Evolutionary conservation across 345 rosid species (phyloP).

Genomic region (Punica granatum): DNA sequence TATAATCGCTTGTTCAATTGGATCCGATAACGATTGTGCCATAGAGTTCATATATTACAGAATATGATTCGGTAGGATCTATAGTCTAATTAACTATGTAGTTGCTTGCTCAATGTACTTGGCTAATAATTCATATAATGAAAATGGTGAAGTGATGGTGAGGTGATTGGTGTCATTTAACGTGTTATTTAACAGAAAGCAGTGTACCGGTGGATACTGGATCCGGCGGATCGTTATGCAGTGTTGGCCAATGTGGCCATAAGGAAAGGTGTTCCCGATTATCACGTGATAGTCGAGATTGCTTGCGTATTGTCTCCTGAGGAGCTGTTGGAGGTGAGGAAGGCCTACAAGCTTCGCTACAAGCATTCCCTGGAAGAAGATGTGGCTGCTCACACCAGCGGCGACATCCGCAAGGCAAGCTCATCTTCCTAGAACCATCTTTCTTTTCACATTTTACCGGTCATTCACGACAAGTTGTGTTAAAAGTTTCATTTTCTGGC

Average conservation of each 20-base stretch:
- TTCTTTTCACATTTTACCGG: background rate
- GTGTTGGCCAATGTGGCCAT: conserved; percentile 44
- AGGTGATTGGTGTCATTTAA: background rate
- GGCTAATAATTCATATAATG: no score
- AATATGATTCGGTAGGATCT: background rate
- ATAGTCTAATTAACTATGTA: background rate
- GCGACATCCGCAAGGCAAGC: conserved; percentile 48
- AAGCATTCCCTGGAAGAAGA: conserved; percentile 68
- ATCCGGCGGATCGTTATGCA: conserved; percentile 59
- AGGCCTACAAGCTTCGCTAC: conserved; percentile 54
- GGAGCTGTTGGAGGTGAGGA: conserved; percentile 49
- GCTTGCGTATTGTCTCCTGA: conserved; percentile 44
- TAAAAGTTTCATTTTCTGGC: background rate
- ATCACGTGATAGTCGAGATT: conserved; percentile 45
- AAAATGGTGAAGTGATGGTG: background rate
- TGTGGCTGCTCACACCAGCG: conserved; percentile 48
- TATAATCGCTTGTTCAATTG: background rate
- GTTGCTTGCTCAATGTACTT: no score
- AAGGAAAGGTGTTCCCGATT: conserved; percentile 23
- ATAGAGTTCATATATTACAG: no score
- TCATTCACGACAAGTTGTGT: background rate
- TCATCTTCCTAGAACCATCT: no score
- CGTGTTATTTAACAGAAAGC: conserved; percentile 35
- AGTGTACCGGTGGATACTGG: conserved; percentile 30
- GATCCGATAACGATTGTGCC: no score